phyloP scores from a whole-genome alignment of 2,329 filamentous ascomycete species.

The Fusarium oxysporum region DNA sequence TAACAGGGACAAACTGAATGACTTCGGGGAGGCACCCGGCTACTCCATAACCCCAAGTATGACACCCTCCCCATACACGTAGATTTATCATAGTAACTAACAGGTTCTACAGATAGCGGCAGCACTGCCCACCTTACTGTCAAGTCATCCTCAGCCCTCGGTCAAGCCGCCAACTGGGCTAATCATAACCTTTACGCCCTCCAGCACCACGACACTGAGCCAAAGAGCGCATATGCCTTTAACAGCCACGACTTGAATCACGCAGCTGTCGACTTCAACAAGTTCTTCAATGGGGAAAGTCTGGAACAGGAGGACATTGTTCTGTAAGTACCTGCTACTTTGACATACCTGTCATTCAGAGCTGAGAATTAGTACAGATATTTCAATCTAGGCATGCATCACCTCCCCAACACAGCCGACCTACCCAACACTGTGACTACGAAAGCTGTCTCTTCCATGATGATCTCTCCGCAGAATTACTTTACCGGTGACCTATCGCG shows the following conservation, averaged over 20 bases:
- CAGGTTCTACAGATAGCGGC: conserved; percentile 5
- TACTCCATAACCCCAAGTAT: conserved; percentile 45
- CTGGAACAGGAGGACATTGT: conserved; percentile 30
- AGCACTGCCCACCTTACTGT: conserved; percentile 58
- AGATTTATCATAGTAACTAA: neutral
- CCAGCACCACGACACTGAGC: conserved; percentile 64
- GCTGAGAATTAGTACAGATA: conserved; percentile 3
- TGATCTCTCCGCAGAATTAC: conserved; percentile 31
- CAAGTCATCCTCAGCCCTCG: conserved; percentile 58
- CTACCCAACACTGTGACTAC: conserved; percentile 28
- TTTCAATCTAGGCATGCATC: conserved; percentile 36
- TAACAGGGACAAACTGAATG: conserved; percentile 61
- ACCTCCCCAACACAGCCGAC: conserved; percentile 30
- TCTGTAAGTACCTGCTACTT: neutral
- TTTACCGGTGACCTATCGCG: conserved; percentile 19
- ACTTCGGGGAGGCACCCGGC: conserved; percentile 63
- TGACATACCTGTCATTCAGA: accelerated
- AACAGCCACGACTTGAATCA: conserved; percentile 59
- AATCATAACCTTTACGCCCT: conserved; percentile 64
- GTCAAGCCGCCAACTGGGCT: conserved; percentile 60
- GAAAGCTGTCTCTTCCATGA: conserved; percentile 25
- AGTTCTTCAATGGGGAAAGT: conserved; percentile 28
- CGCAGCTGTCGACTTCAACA: conserved; percentile 48
- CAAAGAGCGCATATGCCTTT: conserved; percentile 56
- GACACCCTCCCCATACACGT: neutral